Conservation (phyloP, 2,329 filamentous ascomycete species). For the Verticillium zaregamsianum region DNA sequence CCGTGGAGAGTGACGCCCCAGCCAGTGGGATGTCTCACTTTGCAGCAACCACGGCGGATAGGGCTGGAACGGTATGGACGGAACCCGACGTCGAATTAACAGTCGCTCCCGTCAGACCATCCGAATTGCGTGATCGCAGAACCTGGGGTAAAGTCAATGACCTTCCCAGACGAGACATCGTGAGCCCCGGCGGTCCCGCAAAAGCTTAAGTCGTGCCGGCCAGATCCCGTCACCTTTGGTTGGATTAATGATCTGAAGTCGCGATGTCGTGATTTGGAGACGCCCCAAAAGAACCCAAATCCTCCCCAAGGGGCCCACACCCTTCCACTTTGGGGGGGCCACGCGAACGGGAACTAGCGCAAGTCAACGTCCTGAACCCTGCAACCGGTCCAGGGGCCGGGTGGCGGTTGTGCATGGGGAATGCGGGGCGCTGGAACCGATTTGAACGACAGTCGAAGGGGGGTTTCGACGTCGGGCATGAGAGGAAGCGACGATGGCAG, state of each 20-base stretch:
- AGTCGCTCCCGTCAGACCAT: neutral
- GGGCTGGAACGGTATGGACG: no score
- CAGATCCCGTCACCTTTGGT: neutral
- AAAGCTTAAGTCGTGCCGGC: constrained; percentile 1
- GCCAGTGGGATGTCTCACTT: neutral
- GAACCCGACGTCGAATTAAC: neutral
- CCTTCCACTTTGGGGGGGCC: neutral
- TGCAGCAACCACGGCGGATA: neutral
- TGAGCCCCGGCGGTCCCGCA: neutral
- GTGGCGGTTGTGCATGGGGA: neutral
- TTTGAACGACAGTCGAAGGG: neutral
- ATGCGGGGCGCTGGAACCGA: neutral
- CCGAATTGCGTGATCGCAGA: neutral
- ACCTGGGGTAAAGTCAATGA: neutral
- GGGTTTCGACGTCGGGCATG: neutral
- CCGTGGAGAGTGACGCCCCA: neutral
- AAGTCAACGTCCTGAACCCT: neutral
- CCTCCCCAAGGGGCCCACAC: neutral
- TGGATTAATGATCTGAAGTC: constrained; percentile 1
- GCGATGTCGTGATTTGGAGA: constrained; percentile 3
- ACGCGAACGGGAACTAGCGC: constrained; percentile 4
- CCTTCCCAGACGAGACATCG: neutral
- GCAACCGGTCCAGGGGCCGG: constrained; percentile 1
- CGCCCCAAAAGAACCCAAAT: neutral
- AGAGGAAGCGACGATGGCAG: neutral